Evolutionary conservation across 345 rosid genomes (phyloP).

Genomic region (Brassica napus): Da-Ae NC_063448.1:46477001-46477500

Average conservation of each 20-base stretch:
- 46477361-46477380: constrained; percentile 34
- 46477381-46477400: constrained; percentile 18
- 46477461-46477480: constrained; percentile 4
- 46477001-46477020: constrained; percentile 7
- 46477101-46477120: constrained; percentile 11
- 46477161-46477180: constrained; percentile 42
- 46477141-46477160: constrained; percentile 40
- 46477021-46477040: constrained; percentile 30
- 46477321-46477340: constrained; percentile 34
- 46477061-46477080: constrained; percentile 76
- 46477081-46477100: constrained; percentile 40
- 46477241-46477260: constrained; percentile 16
- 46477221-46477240: neutral
- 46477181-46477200: constrained; percentile 30
- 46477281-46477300: constrained; percentile 24
- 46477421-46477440: constrained; percentile 1
- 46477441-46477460: neutral
- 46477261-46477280: neutral
- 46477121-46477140: constrained; percentile 28
- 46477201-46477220: constrained; percentile 25
- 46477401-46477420: neutral
- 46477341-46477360: constrained; percentile 25
- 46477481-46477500: neutral
- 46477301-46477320: constrained; percentile 32
- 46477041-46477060: constrained; percentile 43